Evolutionary conservation across 2,329 filamentous ascomycete genomes (phyloP).

Genomic region (Lasiodiplodia gonubiensis): DNA sequence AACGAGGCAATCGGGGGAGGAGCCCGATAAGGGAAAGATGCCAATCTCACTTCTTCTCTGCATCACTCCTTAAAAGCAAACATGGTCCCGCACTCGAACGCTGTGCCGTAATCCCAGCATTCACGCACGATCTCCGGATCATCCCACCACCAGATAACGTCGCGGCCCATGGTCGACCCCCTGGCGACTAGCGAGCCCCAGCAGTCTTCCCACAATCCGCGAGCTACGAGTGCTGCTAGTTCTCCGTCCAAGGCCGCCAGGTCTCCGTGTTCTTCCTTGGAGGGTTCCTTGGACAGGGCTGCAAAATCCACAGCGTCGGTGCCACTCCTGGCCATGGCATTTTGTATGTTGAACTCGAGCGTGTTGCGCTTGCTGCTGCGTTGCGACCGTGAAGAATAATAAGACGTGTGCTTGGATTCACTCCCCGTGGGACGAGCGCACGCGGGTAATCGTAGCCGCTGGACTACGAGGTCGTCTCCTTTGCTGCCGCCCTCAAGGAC

Average conservation of each 20-base stretch:
- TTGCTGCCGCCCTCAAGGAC: slow-evolving; percentile 30
- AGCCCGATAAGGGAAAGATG: not conserved
- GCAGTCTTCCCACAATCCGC: slow-evolving; percentile 45
- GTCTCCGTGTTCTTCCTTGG: slow-evolving; percentile 6
- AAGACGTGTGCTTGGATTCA: not conserved
- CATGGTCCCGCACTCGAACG: slow-evolving; percentile 46
- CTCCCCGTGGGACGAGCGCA: slow-evolving; percentile 26
- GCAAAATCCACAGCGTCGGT: slow-evolving; percentile 5
- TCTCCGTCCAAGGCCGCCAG: slow-evolving; percentile 37
- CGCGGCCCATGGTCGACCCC: slow-evolving; percentile 6
- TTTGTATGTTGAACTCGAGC: slow-evolving; percentile 4
- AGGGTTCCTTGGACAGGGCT: not conserved
- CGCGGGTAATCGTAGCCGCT: slow-evolving; percentile 41
- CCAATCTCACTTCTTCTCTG: not conserved
- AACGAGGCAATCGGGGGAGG: not conserved
- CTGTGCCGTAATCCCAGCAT: slow-evolving; percentile 42
- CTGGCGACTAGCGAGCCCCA: slow-evolving; percentile 47
- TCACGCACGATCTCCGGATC: slow-evolving; percentile 45
- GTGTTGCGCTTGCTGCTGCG: slow-evolving; percentile 10
- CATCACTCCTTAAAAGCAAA: slow-evolving; percentile 42
- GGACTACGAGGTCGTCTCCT: slow-evolving; percentile 32
- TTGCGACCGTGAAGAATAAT: not conserved
- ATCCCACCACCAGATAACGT: slow-evolving; percentile 47
- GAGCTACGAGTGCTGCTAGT: slow-evolving; percentile 43
- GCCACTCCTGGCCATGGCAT: not conserved